These are phyloP conservation scores for Torrubiella hemipterigena DNA, from an alignment of 2,329 filamentous ascomycete species.

Conservation along the genomic window DNA sequence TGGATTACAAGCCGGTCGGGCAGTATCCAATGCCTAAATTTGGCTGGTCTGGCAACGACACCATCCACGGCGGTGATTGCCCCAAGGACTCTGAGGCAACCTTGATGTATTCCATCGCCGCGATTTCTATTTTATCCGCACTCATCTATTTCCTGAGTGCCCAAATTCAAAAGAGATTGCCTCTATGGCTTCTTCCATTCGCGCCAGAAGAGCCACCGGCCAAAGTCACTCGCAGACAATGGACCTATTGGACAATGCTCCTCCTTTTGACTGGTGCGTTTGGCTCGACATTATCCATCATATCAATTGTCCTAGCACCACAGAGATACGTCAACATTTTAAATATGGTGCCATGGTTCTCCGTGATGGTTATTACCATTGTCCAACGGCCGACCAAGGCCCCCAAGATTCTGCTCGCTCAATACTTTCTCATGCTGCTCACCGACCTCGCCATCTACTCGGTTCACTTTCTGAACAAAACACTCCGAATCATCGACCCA, in stretches of 20 bases:
- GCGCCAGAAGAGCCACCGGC: conserved; percentile 23
- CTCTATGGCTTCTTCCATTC: conserved; percentile 30
- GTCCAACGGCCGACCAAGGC: conserved; percentile 27
- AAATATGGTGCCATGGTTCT: conserved; percentile 27
- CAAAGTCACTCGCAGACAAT: conserved; percentile 15
- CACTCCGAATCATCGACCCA: conserved; percentile 9
- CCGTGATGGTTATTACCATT: conserved; percentile 21
- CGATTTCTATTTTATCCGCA: conserved; percentile 15
- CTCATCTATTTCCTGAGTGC: conserved; percentile 16
- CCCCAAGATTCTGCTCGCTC: conserved; percentile 25
- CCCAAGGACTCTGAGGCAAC: conserved; percentile 5
- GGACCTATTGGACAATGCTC: conserved; percentile 26
- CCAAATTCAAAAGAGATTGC: conserved; percentile 16
- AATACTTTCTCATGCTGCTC: conserved; percentile 23
- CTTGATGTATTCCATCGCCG: conserved; percentile 12
- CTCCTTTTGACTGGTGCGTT: conserved; percentile 19
- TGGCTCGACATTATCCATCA: conserved; percentile 21
- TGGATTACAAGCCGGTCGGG: too few species aligned
- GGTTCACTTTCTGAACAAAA: conserved; percentile 15
- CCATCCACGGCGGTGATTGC: conserved; percentile 2
- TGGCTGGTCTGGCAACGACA: neutral
- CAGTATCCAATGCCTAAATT: neutral
- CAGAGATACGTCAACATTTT: conserved; percentile 15
- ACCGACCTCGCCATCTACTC: conserved; percentile 18
- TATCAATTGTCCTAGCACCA: conserved; percentile 17